Conservation (phyloP, 768 basidiomycete genomes). For the Suillus lakei region DNA sequence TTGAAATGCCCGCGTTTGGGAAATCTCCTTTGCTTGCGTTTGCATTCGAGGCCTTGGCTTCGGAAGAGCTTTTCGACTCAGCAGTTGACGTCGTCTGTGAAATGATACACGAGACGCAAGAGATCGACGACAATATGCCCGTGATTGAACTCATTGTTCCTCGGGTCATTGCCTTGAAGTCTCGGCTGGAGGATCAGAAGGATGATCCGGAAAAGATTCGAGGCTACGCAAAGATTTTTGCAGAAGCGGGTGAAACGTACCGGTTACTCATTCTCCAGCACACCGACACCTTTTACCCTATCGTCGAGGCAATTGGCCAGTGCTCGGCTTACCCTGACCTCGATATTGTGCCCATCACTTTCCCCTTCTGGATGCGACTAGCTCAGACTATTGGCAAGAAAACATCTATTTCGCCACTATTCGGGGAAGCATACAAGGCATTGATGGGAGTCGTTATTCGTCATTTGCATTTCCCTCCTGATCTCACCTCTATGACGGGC, state of each 20-base stretch:
- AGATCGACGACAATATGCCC: conserved; percentile 91
- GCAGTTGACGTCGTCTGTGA: conserved; percentile 94
- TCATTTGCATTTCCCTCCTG: conserved; percentile 90
- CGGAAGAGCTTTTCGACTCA: conserved; percentile 89
- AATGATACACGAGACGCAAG: conserved; percentile 97
- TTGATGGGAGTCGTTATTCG: conserved; percentile 86
- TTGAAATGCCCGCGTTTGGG: conserved; percentile 64
- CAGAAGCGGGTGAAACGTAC: conserved; percentile 98
- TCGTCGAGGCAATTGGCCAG: conserved; percentile 92
- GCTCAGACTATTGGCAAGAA: conserved; percentile 88
- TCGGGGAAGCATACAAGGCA: conserved; percentile 80
- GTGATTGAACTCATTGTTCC: conserved; percentile 90
- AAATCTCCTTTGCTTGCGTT: conserved; percentile 81
- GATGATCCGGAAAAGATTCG: conserved; percentile 89
- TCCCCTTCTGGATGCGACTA: conserved; percentile 98
- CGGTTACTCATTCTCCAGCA: conserved; percentile 87
- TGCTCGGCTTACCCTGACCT: conserved; percentile 93
- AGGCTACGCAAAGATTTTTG: conserved; percentile 89
- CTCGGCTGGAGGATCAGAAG: conserved; percentile 57
- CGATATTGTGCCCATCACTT: conserved; percentile 96
- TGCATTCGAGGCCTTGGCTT: conserved; percentile 82
- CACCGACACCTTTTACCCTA: conserved; percentile 90
- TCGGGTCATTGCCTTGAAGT: conserved; percentile 74
- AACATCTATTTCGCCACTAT: conserved; percentile 70
- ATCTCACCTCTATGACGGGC: conserved; percentile 62